Evolutionary conservation across 345 rosid species (phyloP), one percentile per base, ranked within the genome.

Genomic region (Dimocarpus longan): DNA sequence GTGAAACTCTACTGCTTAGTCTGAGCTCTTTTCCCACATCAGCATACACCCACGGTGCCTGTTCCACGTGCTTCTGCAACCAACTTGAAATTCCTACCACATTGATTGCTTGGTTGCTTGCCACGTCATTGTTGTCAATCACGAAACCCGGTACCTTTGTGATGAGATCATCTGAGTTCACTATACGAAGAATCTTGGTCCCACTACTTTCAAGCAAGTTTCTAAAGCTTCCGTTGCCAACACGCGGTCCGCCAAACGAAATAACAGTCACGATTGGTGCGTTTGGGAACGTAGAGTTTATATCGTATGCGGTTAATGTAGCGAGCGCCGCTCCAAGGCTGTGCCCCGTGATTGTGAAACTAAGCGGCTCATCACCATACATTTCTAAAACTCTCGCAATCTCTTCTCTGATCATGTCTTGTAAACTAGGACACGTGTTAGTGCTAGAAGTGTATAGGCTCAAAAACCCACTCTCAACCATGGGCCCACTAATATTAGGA

Each of bases 281-380:
- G 2, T 76, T 56, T 19, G 37, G 21, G 65, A 90, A 81, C 0
- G 74, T 80, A 3, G 86, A 76, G 62, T 85, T 86, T 72, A 91
- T 82, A 66, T 91, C 90, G 43, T 87, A 83, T 0, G 95, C 93
- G 0, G 90, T 82, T 3, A 91, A 83, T 1, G 85, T 88, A 0
- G 95, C 95, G 0, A 91, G 84, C 0, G 95, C 95, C 0, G 95
- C 93, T 0, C 95, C 95, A 3, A 91, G 86, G 66, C 95, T 89
- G 68, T 91, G 95, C 2, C 95, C 95, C 0, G 92, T 88, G 79
- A 91, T 44, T 5, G 95, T 91, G 46, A 91, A 76, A 77, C 95
- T 91, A 28, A 91, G 76, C 0, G 89, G 89, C 79, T 87, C 91
- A 39, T 84, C 85, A 0, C 89, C 83, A 88, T 91, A 91, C 46